Base-by-base conservation (phyloP, 2,329 filamentous ascomycete species). In the Whalleya microplaca region DNA sequence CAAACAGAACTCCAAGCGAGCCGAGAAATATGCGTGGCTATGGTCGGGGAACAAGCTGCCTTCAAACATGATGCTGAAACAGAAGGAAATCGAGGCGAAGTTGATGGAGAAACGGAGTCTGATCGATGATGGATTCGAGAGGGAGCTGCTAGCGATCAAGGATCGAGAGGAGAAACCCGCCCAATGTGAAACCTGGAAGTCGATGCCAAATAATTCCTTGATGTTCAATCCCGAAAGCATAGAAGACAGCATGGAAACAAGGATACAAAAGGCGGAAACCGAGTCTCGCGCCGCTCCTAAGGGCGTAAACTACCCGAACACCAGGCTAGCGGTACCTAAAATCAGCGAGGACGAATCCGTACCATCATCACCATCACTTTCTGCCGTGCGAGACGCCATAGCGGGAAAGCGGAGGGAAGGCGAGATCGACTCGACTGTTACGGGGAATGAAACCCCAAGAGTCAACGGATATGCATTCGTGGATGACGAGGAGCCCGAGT, bases 381-480 rank as follows among this genome's bases (percentile, higher is more conserved):
- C 91, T 3, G 89, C 92, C 1, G 84, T 97, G 20, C 85, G 88
- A 62, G 92, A 93, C 65, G 93, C 93, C 8, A 92, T 97, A 53
- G 86, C 89, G 1, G 91, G 92, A 9, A 84, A 80, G 7, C 85
- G 88, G 3, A 83, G 85, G 8, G 76, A 80, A 2, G 82, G 80
- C 8, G 84, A 87, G 21, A 84, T 85, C 12, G 87, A 91, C 63
- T 84, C 84, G 5, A 78, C 73, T 3, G 72, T 78, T 9, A 80
- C 80, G 2, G 89, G 88, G 16, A 83, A 81, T 55, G 92, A 96
- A 72, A 98, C 94, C 0, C 95, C 94, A 0, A 84, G 91, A 2
- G 91, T 98, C 0, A 96, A 96, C 61, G 95, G 95, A 1, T 99
- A 97, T 72, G 85, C 92, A 0, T 98, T 96, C 73, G 93, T 99